Conservation (phyloP, 805 yeast species). For the Nakazawaea ishiwadae region DNA sequence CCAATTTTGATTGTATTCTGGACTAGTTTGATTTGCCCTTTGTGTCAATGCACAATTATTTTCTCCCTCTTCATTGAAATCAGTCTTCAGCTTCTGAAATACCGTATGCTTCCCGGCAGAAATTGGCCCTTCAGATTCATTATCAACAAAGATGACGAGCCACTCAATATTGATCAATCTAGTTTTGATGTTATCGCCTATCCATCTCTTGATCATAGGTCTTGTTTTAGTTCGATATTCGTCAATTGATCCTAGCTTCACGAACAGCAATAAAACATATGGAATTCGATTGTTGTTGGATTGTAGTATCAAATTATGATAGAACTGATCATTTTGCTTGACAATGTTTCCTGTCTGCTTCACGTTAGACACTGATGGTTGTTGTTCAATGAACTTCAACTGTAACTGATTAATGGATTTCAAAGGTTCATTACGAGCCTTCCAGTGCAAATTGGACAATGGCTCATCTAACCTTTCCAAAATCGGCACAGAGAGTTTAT, state of each 20-base stretch:
- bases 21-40: neutral
- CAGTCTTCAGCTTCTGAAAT: conserved; percentile 25
- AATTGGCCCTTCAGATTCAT: conserved; percentile 19
- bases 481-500: conserved; percentile 46
- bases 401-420: conserved; percentile 60
- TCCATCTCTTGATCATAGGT: conserved; percentile 81
- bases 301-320: conserved; percentile 8
- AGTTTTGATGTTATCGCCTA: conserved; percentile 35
- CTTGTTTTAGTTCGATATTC: conserved; percentile 75
- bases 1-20: conserved; percentile 1
- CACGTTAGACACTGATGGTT: conserved; percentile 30
- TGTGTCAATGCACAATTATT: neutral
- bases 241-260: conserved; percentile 64
- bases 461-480: conserved; percentile 40
- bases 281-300: conserved; percentile 28
- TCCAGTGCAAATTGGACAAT: conserved; percentile 70
- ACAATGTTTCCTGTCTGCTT: conserved; percentile 8
- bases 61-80: conserved; percentile 17
- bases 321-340: conserved; percentile 14
- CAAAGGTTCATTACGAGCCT: conserved; percentile 43
- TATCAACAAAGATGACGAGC: conserved; percentile 50
- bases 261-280: conserved; percentile 63
- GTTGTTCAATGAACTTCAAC: conserved; percentile 53
- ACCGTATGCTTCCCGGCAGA: conserved; percentile 22
- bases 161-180: conserved; percentile 50